Percentiles rank a stretch among this genome's conserved stretches.
Conservation (phyloP, 2,329 filamentous ascomycete genomes). For the Lecanicillium sp. region DNA sequence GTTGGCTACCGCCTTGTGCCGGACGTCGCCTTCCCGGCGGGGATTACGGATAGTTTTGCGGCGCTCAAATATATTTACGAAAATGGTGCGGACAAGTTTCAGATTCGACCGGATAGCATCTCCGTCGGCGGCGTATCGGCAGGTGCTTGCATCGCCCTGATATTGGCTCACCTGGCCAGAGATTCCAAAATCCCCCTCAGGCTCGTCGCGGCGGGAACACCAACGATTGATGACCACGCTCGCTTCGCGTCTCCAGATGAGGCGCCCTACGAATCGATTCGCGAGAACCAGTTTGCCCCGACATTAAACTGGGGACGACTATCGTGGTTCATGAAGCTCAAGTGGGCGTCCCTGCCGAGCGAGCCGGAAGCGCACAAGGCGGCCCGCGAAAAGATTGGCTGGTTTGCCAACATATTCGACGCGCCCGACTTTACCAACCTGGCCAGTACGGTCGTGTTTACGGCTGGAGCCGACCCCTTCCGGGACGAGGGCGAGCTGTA, state of each 20-base stretch:
- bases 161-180: constrained; percentile 30
- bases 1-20: constrained; percentile 45
- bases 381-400: constrained; percentile 11
- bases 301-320: constrained; percentile 36
- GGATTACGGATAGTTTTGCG: constrained; percentile 40
- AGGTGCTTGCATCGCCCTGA: constrained; percentile 32
- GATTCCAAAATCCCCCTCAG: constrained; percentile 28
- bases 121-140: constrained; percentile 39
- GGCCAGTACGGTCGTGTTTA: constrained; percentile 31
- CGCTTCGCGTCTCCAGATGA: constrained; percentile 25
- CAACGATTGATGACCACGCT: constrained; percentile 31
- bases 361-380: constrained; percentile 9
- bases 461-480: constrained; percentile 35
- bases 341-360: constrained; percentile 18
- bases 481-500: constrained; percentile 43
- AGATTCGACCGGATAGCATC: constrained; percentile 27
- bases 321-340: constrained; percentile 30
- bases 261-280: constrained; percentile 32
- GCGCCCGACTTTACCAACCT: constrained; percentile 26
- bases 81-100: constrained; percentile 26
- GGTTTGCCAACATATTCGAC: constrained; percentile 24
- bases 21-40: constrained; percentile 39
- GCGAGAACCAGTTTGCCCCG: constrained; percentile 31
- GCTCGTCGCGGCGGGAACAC: constrained; percentile 31
- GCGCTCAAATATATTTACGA: constrained; percentile 31